Base-by-base conservation (phyloP, 176 grass and related monocot species). In the Cymbopogon citratus region DNA sequence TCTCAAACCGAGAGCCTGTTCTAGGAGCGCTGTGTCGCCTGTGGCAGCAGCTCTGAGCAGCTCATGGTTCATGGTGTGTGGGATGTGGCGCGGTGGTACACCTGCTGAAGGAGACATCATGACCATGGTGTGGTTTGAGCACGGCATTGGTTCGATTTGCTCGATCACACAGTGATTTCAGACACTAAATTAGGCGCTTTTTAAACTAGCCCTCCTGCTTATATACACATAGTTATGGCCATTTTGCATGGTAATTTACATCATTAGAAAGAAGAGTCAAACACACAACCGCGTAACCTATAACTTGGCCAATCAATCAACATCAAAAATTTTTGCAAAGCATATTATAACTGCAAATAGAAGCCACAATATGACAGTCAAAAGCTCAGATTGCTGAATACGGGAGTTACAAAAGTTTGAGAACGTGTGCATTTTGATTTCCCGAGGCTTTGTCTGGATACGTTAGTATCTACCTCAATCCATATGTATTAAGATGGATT, bases 1-100 rank as follows among this genome's bases (percentile, higher is more conserved):
- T 18, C 27, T 63, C 69, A 64, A 12, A 18, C 69, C 81, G 44
- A 84, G 61, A 2, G 41, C 81, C 1, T 21, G 33, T 1, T 64
- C 61, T 56, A 84, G 63, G 44, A 84, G 61, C 18, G 31, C 29
- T 61, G 41, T 75, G 61, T 84, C 72, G 13, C 71, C 72, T 14
- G 71, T 67, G 2, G 81, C 72, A 0, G 72, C 21, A 29, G 81
- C 81, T 76, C 63, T 36, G 18, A 84, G 81, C 71, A 84, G 19
- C 45, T 52, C 71, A 4, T 76, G 81, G n/a, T 68, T 84, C 81
- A 84, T 84, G 6, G 71, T 84, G 39, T 76, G 81, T 12, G 44
- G 45, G 44, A 40, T 68, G 45, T 84, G 72, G 29, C 81, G 73
- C 15, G 81, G 23, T 15, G 61, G 31, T 3, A 84, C 73, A 23